These are phyloP conservation scores for Funneliformis mosseae DNA, from an alignment of 192 early-diverging fungal species.

Conservation along the genomic window DNA sequence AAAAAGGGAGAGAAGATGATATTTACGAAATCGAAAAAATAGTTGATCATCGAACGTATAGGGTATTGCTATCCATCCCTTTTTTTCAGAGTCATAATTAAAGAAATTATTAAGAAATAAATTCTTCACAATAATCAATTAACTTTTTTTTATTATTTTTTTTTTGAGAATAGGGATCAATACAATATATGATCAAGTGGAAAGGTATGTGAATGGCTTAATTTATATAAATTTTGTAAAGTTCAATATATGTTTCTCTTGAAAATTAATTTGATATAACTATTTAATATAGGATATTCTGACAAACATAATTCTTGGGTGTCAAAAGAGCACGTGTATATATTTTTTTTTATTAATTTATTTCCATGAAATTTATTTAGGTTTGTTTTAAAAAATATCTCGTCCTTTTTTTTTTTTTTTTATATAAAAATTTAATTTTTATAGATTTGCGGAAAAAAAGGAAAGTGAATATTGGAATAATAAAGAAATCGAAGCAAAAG, in stretches of 20 bases:
- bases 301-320: background rate
- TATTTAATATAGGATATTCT: background rate
- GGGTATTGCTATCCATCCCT: background rate
- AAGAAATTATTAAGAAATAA: background rate
- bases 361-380: too few species aligned
- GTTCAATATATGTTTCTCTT: too few species aligned
- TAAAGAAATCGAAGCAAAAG: background rate
- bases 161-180: background rate
- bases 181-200: background rate
- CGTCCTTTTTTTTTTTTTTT: background rate
- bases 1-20: background rate
- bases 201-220: background rate
- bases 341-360: background rate
- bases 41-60: background rate
- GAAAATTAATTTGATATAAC: too few species aligned
- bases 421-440: background rate
- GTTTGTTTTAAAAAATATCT: background rate
- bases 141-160: too few species aligned
- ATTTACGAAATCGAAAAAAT: background rate
- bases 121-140: background rate
- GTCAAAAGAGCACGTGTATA: background rate
- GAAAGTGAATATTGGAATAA: constrained; percentile 1
- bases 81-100: background rate
- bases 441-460: background rate
- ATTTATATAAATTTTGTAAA: background rate